Evolutionary conservation across 129 eudicot species (phyloP).

Genomic region (Silybum marianum): DNA sequence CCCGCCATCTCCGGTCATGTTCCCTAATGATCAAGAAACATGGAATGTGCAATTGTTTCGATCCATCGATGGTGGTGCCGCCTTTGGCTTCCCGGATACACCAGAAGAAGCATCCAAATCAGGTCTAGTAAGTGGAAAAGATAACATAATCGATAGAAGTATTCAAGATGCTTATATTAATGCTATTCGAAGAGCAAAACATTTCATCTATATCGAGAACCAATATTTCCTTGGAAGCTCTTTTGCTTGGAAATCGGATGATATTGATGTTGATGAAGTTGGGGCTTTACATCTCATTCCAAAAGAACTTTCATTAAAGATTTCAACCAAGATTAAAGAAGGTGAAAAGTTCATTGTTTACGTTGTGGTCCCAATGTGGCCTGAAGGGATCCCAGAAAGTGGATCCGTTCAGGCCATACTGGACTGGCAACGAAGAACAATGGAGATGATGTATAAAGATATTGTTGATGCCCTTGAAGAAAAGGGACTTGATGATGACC

Average conservation of each 20-base stretch:
- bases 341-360: slow-evolving; percentile 82
- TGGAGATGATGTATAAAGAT: slow-evolving; percentile 92
- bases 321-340: slow-evolving; percentile 72
- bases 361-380: slow-evolving; percentile 90
- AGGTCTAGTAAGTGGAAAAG: slow-evolving; percentile 86
- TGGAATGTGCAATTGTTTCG: slow-evolving; percentile 81
- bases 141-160: slow-evolving; percentile 76
- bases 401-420: slow-evolving; percentile 89
- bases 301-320: slow-evolving; percentile 77
- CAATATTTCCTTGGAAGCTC: slow-evolving; percentile 85
- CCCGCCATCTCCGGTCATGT: slow-evolving; percentile 76
- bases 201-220: slow-evolving; percentile 75
- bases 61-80: slow-evolving; percentile 90
- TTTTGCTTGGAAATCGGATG: slow-evolving; percentile 58
- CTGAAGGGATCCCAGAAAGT: slow-evolving; percentile 87
- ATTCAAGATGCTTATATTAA: slow-evolving; percentile 87
- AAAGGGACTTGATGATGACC: slow-evolving; percentile 70
- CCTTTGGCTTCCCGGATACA: slow-evolving; percentile 74
- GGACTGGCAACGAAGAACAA: slow-evolving; percentile 81
- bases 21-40: slow-evolving; percentile 65
- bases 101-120: slow-evolving; percentile 83
- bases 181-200: slow-evolving; percentile 78
- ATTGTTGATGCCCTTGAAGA: slow-evolving; percentile 53
- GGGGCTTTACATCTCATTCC: slow-evolving; percentile 82
- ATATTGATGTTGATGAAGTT: slow-evolving; percentile 53